Base-by-base conservation (phyloP, 768 basidiomycete genomes). In the Amanita muscaria region DNA sequence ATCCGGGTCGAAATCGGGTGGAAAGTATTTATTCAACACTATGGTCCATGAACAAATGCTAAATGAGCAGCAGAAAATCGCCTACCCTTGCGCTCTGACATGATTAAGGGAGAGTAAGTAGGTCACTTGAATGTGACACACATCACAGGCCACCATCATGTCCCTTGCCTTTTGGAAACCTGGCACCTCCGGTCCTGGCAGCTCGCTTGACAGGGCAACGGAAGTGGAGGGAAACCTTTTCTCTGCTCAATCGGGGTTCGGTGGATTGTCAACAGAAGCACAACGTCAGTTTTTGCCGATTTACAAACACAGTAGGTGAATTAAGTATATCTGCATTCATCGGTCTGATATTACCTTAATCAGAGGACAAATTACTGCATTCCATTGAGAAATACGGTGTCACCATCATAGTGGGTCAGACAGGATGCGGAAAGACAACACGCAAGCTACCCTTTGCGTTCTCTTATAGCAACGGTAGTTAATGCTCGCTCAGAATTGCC, bases 341-440 rank as follows among this genome's bases (percentile, higher is more conserved):
- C 31, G 30, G 4, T 39, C 16, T 39, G 42, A 40, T 6, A 30
- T 8, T 37, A 43, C 31, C 15, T 48, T 38, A 12, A 18, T 15
- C 58, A 93, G 90, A 80, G 41, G 73, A 88, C 35, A 82, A 80
- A 49, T 67, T 98, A 2, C 63, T 98, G 6, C 86, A 88, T 55
- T 81, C 83, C 47, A 64, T 97, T 19, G 94, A 98, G 64, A 80
- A 76, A 42, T 74, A 83, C 57, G 83, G 84, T 3, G 84, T 92
- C 7, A 73, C 83, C 2, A 88, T 97, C 40, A 81, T 98, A 4
- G 87, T 94, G 7, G 94, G 88, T 7, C 88, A 97, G 56, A 98
- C 96, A 0, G 96, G 96, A 2, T 96, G 88, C 47, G 96, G 96
- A 36, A 98, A 99, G 66, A 94, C 92, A 5, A 99, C 94, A 51